Evolutionary conservation across 2,329 filamentous ascomycete species (phyloP).

Genomic region (Nothopassalora personata): DNA sequence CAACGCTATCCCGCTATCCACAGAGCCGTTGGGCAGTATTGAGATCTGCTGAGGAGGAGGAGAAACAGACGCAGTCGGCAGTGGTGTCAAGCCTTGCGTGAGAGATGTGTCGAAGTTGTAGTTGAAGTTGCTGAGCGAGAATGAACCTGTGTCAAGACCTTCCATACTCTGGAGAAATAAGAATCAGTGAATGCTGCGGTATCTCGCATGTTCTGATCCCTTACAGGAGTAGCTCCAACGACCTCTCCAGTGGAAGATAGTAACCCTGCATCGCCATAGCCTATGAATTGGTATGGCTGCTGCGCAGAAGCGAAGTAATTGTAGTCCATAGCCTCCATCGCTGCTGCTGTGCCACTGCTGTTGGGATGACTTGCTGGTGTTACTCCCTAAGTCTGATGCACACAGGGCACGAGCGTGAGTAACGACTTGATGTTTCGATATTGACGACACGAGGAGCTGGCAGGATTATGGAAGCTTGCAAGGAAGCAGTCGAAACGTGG

Average conservation of each 20-base stretch:
- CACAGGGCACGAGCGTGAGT: constrained; percentile 1
- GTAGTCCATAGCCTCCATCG: constrained; percentile 50
- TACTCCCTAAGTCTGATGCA: neutral
- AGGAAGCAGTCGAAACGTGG: neutral
- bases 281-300: constrained; percentile 45
- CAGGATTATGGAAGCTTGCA: neutral
- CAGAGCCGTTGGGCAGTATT: constrained; percentile 32
- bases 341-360: neutral
- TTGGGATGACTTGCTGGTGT: neutral
- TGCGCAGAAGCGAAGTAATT: constrained; percentile 46
- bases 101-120: constrained; percentile 13
- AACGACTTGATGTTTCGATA: neutral
- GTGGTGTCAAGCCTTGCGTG: constrained; percentile 11
- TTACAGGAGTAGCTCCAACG: constrained; percentile 34
- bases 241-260: constrained; percentile 32
- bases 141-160: constrained; percentile 19
- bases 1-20: constrained; percentile 40
- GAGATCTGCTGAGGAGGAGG: constrained; percentile 23
- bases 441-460: neutral
- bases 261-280: constrained; percentile 36
- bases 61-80: constrained; percentile 24
- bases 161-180: constrained; percentile 24
- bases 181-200: neutral
- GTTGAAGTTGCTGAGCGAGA: constrained; percentile 9
- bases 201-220: neutral